Evolutionary conservation across 2,329 filamentous ascomycete genomes (phyloP).

Genomic region (Colletotrichum endophyticum): DNA sequence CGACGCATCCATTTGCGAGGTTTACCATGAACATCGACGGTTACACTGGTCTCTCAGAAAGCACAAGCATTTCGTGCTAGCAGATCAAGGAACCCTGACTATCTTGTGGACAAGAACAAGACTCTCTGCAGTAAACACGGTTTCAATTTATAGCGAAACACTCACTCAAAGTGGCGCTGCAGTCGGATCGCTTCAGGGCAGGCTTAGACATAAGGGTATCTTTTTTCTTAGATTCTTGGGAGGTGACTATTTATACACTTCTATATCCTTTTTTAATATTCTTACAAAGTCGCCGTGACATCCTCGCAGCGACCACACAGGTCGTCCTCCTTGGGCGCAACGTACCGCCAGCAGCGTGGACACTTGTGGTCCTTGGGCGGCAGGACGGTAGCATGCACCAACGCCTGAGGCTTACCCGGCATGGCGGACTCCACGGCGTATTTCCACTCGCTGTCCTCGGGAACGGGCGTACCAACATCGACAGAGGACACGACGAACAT

Average conservation of each 20-base stretch:
- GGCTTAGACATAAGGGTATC: neutral
- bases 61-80: too few species aligned
- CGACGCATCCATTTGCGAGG: too few species aligned
- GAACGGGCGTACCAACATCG: constrained; percentile 43
- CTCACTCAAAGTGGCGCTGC: too few species aligned
- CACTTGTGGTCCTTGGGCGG: constrained; percentile 72
- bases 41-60: too few species aligned
- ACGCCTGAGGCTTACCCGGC: constrained; percentile 24
- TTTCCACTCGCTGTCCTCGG: constrained; percentile 39
- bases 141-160: too few species aligned
- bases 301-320: constrained; percentile 78
- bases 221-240: neutral
- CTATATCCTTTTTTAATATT: neutral
- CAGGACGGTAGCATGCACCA: constrained; percentile 47
- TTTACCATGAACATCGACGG: too few species aligned
- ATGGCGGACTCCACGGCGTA: constrained; percentile 49
- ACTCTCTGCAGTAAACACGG: too few species aligned
- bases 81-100: too few species aligned
- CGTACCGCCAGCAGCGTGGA: constrained; percentile 86
- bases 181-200: too few species aligned
- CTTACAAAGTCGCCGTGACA: constrained; percentile 49
- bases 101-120: too few species aligned
- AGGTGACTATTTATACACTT: neutral
- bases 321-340: constrained; percentile 67
- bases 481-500: constrained; percentile 76